A percentile compares a stretch with the other conserved stretches of the same genome.
Conservation (phyloP, 352 stramenopile genomes). For the Phytophthora europaea region DNA sequence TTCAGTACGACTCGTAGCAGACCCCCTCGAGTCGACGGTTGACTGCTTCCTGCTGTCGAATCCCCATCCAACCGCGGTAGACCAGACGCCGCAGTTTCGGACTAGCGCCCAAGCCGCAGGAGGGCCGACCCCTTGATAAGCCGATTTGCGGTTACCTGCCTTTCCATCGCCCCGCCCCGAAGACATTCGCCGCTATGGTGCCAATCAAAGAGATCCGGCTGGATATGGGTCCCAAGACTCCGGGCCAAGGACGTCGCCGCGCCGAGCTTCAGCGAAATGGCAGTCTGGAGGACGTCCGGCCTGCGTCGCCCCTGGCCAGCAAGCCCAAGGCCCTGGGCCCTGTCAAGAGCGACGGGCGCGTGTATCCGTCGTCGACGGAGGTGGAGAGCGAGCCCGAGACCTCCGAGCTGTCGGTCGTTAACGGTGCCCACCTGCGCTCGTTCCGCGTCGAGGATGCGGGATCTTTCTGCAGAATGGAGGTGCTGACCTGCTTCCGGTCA, state of each 20-base stretch:
- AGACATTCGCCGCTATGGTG: constrained; percentile 4
- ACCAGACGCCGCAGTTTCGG: not conserved
- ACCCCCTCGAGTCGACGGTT: not conserved
- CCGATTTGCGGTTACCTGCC: constrained; percentile 9
- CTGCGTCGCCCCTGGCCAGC: constrained; percentile 19
- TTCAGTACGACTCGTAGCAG: constrained; percentile 3
- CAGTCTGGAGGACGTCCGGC: constrained; percentile 32
- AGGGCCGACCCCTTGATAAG: constrained; percentile 16
- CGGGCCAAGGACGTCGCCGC: constrained; percentile 10
- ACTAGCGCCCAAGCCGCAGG: constrained; percentile 6
- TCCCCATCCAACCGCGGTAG: constrained; percentile 3
- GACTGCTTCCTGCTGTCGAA: constrained; percentile 8
- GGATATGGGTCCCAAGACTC: too few species aligned
- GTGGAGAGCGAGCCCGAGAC: constrained; percentile 13
- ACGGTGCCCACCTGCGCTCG: not conserved
- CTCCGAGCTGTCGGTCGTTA: not conserved
- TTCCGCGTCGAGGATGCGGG: constrained; percentile 10
- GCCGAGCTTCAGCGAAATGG: constrained; percentile 15
- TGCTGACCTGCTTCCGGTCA: constrained; percentile 37
- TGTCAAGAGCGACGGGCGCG: constrained; percentile 5
- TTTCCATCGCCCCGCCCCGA: constrained; percentile 9
- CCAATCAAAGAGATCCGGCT: too few species aligned
- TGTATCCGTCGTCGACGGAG: constrained; percentile 8
- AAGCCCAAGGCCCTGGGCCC: constrained; percentile 6
- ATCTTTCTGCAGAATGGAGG: constrained; percentile 35